Evolutionary conservation across 2,329 filamentous ascomycete species (phyloP).

Genomic region (Beauveria medogensis): DNA sequence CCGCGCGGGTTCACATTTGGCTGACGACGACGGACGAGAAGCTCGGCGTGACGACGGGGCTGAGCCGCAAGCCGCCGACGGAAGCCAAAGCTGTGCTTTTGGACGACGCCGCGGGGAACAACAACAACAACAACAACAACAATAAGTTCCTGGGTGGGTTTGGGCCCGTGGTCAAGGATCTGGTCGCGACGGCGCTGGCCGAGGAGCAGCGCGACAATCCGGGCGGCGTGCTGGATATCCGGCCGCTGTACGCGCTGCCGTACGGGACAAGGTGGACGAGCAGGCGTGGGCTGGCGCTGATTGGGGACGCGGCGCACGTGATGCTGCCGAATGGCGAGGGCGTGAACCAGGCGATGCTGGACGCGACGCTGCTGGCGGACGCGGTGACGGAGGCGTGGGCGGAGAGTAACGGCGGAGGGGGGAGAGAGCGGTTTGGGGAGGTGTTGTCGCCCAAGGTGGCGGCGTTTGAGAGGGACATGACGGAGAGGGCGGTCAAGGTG

Average conservation of each 20-base stretch:
- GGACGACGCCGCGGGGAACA: neutral
- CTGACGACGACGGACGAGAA: constrained; percentile 20
- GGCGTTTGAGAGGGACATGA: constrained; percentile 18
- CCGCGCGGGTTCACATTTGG: constrained; percentile 23
- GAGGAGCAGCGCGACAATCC: constrained; percentile 14
- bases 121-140: too few species aligned
- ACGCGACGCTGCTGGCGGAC: constrained; percentile 35
- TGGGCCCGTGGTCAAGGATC: constrained; percentile 17
- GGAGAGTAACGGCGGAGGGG: neutral
- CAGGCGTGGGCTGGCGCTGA: constrained; percentile 34
- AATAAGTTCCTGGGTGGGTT: neutral
- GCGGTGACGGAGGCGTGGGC: constrained; percentile 18
- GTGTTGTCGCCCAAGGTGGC: constrained; percentile 15
- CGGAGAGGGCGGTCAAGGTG: neutral
- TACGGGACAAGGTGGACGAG: constrained; percentile 33
- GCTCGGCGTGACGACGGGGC: constrained; percentile 6
- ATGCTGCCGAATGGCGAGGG: constrained; percentile 46
- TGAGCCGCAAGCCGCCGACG: neutral
- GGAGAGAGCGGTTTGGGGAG: constrained; percentile 11
- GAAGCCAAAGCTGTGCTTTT: neutral
- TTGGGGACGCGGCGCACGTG: constrained; percentile 50
- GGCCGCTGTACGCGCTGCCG: constrained; percentile 32
- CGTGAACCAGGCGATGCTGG: constrained; percentile 44
- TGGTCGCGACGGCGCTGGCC: constrained; percentile 21
- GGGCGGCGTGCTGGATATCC: constrained; percentile 15